Evolutionary conservation across 2,329 filamentous ascomycete genomes (phyloP), one percentile per base, ranked within the genome.

Genomic region (Pyrenophora tritici-repentis): DNA sequence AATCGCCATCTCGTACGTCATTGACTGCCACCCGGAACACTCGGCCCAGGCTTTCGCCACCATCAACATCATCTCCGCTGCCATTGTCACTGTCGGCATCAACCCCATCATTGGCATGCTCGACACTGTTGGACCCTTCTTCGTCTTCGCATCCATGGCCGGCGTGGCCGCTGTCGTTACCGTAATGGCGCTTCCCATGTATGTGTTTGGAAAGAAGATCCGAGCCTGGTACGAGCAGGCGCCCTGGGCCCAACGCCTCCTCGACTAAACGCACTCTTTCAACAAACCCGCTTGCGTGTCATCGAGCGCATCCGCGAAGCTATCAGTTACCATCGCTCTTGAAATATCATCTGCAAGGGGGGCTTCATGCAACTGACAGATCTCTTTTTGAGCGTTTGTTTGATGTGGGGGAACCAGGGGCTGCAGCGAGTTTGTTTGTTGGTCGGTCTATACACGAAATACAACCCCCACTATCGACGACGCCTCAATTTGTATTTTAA

Each of bases 131-230:
- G 45, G 45, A 3, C 45, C 45, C 1, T 12, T 42, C 10, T 14
- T 18, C 1, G 45, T 47, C 1, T 49, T 49, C 12, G 46, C 45
- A 6, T 41, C 46, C 1, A 37, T 58, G 35, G 52, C 48, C 5
- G 31, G 34, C 2, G 37, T 32, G 1, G 41, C 53, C 12, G 55
- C 55, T 2, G 40, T 43, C 12, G 42, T 47, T 10, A 50, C 53
- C 0, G 34, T 29, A 3, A 7, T 35, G n/a, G 38, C 47, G 16
- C 24, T 58, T 24, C 53, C 53, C 2, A 20, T 58, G 37, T 53
- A 58, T 33, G 37, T 58, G 1, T 58, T 50, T 38, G 55, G 55
- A 10, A 58, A 58, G 35, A 58, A 46, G 39, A 48, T 56, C 17
- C 41, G 55, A 9, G 55, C 55, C 13, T 58, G 52, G 55, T 58